A percentile compares a stretch with the other conserved stretches of the same genome.
Conservation (phyloP, 2,329 filamentous ascomycete genomes). For the Alternaria gansuensis region DNA sequence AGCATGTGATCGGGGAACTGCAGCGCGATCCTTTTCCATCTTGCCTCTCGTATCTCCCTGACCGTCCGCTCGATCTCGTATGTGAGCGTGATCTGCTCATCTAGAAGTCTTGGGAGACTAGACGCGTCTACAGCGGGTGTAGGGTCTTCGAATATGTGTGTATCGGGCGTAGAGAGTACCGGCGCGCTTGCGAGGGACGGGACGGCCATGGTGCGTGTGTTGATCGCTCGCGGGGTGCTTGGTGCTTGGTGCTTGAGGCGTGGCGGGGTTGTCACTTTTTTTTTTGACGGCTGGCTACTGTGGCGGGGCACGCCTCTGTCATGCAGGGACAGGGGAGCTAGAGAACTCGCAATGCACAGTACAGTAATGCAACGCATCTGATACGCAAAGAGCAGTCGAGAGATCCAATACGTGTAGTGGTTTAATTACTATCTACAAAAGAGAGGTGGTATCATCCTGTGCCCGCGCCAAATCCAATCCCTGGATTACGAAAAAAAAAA, state of each 20-base stretch:
- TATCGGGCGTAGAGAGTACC: conserved; percentile 69
- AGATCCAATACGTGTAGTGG: neutral
- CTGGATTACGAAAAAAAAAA: neutral
- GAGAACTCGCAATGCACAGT: conserved; percentile 23
- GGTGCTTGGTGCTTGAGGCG: conserved; percentile 8
- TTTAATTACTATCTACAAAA: conserved; percentile 15
- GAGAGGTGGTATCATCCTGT: conserved; percentile 14
- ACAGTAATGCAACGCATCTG: conserved; percentile 7
- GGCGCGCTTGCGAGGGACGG: conserved; percentile 56
- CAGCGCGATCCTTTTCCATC: conserved; percentile 82
- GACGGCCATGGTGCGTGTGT: conserved; percentile 36
- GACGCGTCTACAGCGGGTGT: conserved; percentile 54
- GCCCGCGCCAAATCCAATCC: conserved; percentile 11
- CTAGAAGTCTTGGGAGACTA: conserved; percentile 56
- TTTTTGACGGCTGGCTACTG: conserved; percentile 20
- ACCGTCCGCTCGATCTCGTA: conserved; percentile 89
- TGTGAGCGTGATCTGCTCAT: conserved; percentile 75
- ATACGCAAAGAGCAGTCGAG: conserved; percentile 7
- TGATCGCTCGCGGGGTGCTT: conserved; percentile 1
- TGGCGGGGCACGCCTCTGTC: conserved; percentile 23
- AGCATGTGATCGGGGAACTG: conserved; percentile 97
- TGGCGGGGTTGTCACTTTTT: conserved; percentile 30
- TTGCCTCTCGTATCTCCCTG: conserved; percentile 73
- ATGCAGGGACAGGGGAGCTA: conserved; percentile 20
- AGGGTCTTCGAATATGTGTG: conserved; percentile 66